Evolutionary conservation across 148 eudicot species (phyloP), one percentile per base, ranked within the genome.

Genomic region (Arctostaphylos glauca): DNA sequence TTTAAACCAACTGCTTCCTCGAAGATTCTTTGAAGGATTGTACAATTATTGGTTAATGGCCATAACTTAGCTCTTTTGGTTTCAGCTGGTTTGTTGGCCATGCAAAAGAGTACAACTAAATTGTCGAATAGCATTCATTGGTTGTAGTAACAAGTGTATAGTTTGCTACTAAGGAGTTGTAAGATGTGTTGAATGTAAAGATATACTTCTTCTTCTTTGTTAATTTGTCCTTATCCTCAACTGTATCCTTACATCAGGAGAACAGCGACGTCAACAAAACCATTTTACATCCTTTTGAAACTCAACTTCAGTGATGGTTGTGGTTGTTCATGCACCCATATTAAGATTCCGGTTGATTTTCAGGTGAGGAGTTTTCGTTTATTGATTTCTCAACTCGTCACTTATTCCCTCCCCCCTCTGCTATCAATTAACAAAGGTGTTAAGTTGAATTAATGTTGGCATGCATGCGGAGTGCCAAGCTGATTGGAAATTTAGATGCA

Each of bases 281-380:
- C 94, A 70, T 95, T 94, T 90, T 86, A 92, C 83, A 85, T 94
- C 58, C 78, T 90, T 58, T 81, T 95, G 90, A 91, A 89, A 74
- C 83, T 95, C 88, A 90, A 93, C 90, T 95, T 95, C 83, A 84
- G 90, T 49, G 93, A 94, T 77, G 96, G 97, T 84, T 94, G 98
- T 79, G 89, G 89, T 83, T 93, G 98, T 83, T 83, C 84, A 67
- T 78, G 14, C 84, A 88, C 84, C 78, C 86, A 82, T 48, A 91
- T 95, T 67, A 85, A 80, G 50, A 81, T 92, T 83, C 95, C 96
- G 3, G 89, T 95, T 85, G 90, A 95, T 85, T 95, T 95, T 82
- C 88, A 86, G 91, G 98, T 95, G 82, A 87, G 89, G 62, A 50
- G 46, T n/a, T 49, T 76, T 54, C 6, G 55, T 76, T 46, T 18